Evolutionary conservation across 371 early-diverging fungal species (phyloP).

Genomic region (Mortierella sp.): DNA sequence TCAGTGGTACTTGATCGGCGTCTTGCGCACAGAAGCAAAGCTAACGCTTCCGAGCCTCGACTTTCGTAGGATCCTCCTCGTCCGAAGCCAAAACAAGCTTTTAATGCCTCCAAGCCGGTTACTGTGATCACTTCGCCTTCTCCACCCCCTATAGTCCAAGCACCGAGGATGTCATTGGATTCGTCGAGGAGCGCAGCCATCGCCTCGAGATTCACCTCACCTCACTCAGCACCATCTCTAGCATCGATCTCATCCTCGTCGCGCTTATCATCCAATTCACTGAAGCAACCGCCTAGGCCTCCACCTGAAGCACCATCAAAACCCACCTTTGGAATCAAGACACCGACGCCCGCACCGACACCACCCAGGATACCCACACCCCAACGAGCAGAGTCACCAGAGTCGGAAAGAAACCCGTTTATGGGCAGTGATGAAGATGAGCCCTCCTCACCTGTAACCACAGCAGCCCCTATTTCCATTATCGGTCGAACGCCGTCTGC

Average conservation of each 20-base stretch:
- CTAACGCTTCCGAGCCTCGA: too few species aligned
- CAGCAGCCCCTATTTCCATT: neutral
- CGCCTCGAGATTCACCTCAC: neutral
- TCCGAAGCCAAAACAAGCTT: slow-evolving; percentile 19
- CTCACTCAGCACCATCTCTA: slow-evolving; percentile 8
- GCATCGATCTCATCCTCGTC: neutral
- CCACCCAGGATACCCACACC: slow-evolving; percentile 44
- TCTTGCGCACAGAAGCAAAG: too few species aligned
- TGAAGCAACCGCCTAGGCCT: slow-evolving; percentile 11
- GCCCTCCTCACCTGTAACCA: neutral
- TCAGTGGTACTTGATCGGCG: too few species aligned
- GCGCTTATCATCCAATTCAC: slow-evolving; percentile 9
- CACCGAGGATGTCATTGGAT: slow-evolving; percentile 27
- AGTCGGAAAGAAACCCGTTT: slow-evolving; percentile 42
- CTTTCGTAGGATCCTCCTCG: slow-evolving; percentile 24
- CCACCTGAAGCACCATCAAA: slow-evolving; percentile 14
- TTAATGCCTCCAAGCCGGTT: slow-evolving; percentile 20
- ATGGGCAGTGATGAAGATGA: slow-evolving; percentile 54
- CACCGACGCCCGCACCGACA: slow-evolving; percentile 40
- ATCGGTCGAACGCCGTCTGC: neutral
- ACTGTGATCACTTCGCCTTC: neutral
- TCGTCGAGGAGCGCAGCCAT: slow-evolving; percentile 4
- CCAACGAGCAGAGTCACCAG: slow-evolving; percentile 17
- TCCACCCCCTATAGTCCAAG: neutral
- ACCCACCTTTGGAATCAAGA: slow-evolving; percentile 1